These are phyloP conservation scores for Bisporella sp. DNA, from an alignment of 2,329 filamentous ascomycete genomes.

Conservation along the genomic window DNA sequence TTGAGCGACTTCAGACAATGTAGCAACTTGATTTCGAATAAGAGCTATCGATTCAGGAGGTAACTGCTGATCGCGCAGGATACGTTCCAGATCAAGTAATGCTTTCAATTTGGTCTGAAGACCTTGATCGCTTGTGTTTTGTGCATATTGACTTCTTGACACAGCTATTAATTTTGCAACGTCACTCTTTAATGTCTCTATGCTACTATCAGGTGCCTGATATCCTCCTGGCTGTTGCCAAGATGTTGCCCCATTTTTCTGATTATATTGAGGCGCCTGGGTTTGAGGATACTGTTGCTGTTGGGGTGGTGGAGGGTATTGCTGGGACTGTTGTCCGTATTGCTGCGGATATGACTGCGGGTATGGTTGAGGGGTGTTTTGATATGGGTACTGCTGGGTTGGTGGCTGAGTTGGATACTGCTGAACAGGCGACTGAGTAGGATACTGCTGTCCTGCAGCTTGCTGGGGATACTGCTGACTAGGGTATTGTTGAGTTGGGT, in stretches of 20 bases:
- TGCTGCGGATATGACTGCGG: neutral
- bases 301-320: constrained; percentile 5
- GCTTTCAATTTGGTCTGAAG: constrained; percentile 77
- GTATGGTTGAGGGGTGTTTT: neutral
- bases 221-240: constrained; percentile 24
- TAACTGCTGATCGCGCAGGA: constrained; percentile 71
- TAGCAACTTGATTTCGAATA: constrained; percentile 78
- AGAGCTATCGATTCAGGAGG: constrained; percentile 75
- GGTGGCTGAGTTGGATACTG: too few relatives aligned
- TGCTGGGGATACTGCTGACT: constrained; percentile 30
- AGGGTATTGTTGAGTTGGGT: constrained; percentile 7
- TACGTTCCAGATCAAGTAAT: constrained; percentile 74
- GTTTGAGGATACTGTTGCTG: neutral
- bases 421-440: too few relatives aligned
- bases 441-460: neutral
- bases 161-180: constrained; percentile 70
- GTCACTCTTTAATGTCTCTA: constrained; percentile 75
- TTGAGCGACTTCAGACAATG: constrained; percentile 42
- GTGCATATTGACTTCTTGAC: constrained; percentile 67
- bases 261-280: neutral
- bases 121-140: constrained; percentile 67
- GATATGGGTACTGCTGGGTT: too few relatives aligned
- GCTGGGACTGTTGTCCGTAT: neutral
- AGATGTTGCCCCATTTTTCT: constrained; percentile 26
- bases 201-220: constrained; percentile 43